phyloP scores from a whole-genome alignment of 805 yeast genomes.

The Deakozyma indianensis region DNA sequence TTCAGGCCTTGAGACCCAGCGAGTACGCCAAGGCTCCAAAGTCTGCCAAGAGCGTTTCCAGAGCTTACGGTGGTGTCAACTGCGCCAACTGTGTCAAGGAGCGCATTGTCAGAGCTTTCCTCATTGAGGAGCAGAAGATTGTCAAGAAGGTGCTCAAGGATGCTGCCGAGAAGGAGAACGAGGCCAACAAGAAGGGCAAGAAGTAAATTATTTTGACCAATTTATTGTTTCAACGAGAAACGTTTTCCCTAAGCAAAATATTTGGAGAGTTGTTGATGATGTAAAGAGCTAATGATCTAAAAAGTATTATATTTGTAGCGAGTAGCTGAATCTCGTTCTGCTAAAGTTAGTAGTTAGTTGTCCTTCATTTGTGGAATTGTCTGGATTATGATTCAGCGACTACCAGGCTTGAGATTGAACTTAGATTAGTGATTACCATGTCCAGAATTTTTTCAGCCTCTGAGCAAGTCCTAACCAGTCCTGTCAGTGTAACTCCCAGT shows the following conservation, averaged over 20 bases:
- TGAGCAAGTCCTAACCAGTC: too few species aligned
- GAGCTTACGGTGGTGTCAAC: slow-evolving; percentile 99
- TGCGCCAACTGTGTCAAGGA: slow-evolving; percentile 95
- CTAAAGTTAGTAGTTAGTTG: too few species aligned
- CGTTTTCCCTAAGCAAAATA: too few species aligned
- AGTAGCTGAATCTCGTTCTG: not conserved
- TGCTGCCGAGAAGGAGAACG: slow-evolving; percentile 79
- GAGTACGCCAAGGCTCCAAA: slow-evolving; percentile 88
- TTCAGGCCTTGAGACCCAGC: slow-evolving; percentile 96
- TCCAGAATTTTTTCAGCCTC: too few species aligned
- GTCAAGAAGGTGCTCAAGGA: slow-evolving; percentile 99
- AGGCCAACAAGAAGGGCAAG: slow-evolving; percentile 24
- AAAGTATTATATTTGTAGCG: not conserved
- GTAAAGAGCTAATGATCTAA: not conserved
- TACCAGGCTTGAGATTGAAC: too few species aligned
- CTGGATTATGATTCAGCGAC: too few species aligned
- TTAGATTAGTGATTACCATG: too few species aligned
- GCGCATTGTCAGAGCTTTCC: slow-evolving; percentile 98
- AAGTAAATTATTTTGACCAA: slow-evolving; percentile 11
- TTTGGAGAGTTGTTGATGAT: too few species aligned
- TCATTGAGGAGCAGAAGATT: slow-evolving; percentile 99
- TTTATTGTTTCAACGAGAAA: too few species aligned
- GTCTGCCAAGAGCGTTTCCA: slow-evolving; percentile 95
- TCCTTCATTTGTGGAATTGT: too few species aligned
- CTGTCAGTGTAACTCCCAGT: too few species aligned